These are phyloP conservation scores for Chytriomyces sp. DNA, from an alignment of 192 early-diverging fungal genomes.

Conservation along the genomic window DNA sequence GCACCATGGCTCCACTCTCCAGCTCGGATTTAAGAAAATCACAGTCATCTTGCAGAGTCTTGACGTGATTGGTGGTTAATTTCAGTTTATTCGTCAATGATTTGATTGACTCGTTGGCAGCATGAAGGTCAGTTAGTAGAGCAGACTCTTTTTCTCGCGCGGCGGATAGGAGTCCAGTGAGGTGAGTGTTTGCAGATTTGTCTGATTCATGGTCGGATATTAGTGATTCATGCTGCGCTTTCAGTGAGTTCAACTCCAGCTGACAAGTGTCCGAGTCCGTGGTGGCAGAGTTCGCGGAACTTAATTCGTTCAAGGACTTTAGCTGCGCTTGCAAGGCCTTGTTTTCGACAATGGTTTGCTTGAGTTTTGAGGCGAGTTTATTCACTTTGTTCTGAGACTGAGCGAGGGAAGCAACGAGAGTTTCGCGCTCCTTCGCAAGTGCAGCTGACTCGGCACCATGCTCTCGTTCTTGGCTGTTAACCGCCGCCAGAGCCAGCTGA, in stretches of 20 bases:
- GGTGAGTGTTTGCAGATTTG: not conserved
- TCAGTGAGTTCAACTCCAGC: not conserved
- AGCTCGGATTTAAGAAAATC: constrained; percentile 14
- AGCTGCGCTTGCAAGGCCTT: not conserved
- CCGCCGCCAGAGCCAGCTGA: not conserved
- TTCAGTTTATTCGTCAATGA: not conserved
- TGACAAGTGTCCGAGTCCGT: not conserved
- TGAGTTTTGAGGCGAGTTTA: not conserved
- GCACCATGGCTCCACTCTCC: too few species aligned
- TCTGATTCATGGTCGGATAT: not conserved
- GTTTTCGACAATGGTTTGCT: not conserved
- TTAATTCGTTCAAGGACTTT: not conserved
- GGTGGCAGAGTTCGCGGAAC: not conserved
- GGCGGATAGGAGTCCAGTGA: not conserved
- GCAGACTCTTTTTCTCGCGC: not conserved
- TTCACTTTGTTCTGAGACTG: not conserved
- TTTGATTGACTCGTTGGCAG: not conserved
- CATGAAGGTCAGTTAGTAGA: not conserved
- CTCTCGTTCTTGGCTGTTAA: too few species aligned
- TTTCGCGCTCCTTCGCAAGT: not conserved
- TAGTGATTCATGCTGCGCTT: not conserved
- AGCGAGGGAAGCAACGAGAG: not conserved
- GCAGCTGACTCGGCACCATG: not conserved
- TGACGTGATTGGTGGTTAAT: not conserved
- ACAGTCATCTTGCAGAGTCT: not conserved